Conservation (phyloP, 768 basidiomycete species). For the Omphalotus guepiniiformis region DNA sequence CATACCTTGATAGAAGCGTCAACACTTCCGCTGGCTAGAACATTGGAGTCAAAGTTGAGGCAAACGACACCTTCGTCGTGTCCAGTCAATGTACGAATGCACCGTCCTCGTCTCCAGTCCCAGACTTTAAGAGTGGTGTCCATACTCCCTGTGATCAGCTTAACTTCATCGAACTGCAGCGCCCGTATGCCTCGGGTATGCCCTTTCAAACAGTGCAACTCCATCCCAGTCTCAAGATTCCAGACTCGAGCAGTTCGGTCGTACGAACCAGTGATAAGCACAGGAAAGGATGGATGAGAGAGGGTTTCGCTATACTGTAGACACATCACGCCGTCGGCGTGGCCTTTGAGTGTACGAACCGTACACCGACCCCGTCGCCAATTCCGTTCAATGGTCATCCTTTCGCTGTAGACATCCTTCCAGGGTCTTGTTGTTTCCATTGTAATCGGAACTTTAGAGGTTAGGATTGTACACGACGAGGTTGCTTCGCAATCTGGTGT, state of each 20-base stretch:
- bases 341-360: constrained; percentile 83
- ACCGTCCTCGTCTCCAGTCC: constrained; percentile 91
- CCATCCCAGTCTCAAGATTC: constrained; percentile 90
- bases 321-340: constrained; percentile 96
- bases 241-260: constrained; percentile 93
- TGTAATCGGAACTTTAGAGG: constrained; percentile 24
- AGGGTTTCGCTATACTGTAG: constrained; percentile 90
- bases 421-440: constrained; percentile 74
- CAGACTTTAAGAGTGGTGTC: constrained; percentile 93
- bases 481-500: constrained; percentile 14
- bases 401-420: constrained; percentile 98
- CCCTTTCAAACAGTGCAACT: constrained; percentile 79
- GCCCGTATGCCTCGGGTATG: constrained; percentile 91
- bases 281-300: constrained; percentile 78
- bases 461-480: constrained; percentile 25
- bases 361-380: constrained; percentile 93
- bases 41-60: constrained; percentile 86
- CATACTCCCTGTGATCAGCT: constrained; percentile 95
- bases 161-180: constrained; percentile 92
- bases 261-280: constrained; percentile 97
- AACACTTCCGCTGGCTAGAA: constrained; percentile 89
- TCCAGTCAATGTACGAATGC: constrained; percentile 82
- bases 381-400: constrained; percentile 94
- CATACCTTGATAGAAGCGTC: constrained; percentile 95
- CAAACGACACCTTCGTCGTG: constrained; percentile 91